Percentiles rank a stretch among this genome's conserved stretches.
Evolutionary conservation across 148 eudicot genomes (phyloP).

Genomic region (Silene conica): DNA sequence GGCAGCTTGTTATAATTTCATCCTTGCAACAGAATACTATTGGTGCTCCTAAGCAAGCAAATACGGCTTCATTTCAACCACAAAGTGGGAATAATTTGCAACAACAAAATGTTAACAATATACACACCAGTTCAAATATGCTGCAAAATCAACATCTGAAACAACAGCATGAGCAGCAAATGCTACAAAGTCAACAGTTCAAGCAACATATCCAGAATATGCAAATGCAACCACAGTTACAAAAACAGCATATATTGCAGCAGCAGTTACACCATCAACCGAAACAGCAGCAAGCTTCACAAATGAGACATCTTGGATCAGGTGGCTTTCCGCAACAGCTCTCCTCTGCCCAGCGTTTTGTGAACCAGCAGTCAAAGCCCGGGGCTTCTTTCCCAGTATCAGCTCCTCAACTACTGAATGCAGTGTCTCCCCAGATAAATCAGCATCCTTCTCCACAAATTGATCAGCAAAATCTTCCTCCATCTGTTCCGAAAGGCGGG

Average conservation of each 20-base stretch:
- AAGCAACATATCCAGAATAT: slow-evolving; percentile 44
- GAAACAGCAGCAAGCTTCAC: slow-evolving; percentile 41
- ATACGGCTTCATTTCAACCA: slow-evolving; percentile 43
- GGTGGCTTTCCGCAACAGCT: slow-evolving; percentile 66
- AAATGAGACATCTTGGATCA: slow-evolving; percentile 63
- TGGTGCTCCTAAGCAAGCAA: slow-evolving; percentile 59
- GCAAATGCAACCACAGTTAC: slow-evolving; percentile 44
- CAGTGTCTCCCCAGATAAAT: slow-evolving; percentile 69
- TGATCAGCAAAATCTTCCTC: slow-evolving; percentile 65
- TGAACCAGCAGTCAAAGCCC: slow-evolving; percentile 64
- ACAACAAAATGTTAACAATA: slow-evolving; percentile 47
- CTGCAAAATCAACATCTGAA: slow-evolving; percentile 67
- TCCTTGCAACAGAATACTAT: slow-evolving; percentile 69
- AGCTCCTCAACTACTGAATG: slow-evolving; percentile 67
- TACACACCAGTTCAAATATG: slow-evolving; percentile 59
- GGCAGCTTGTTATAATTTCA: slow-evolving; percentile 56
- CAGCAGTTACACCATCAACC: slow-evolving; percentile 55
- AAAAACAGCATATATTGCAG: slow-evolving; percentile 41
- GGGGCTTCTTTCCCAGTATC: slow-evolving; percentile 60
- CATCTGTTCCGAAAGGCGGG: slow-evolving; percentile 49
- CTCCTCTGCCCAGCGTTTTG: slow-evolving; percentile 58
- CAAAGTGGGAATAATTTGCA: slow-evolving; percentile 52
- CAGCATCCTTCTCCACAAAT: slow-evolving; percentile 86
- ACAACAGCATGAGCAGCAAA: slow-evolving; percentile 73
- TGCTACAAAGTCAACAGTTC: slow-evolving; percentile 34